Evolutionary conservation across 352 stramenopile species (phyloP).

Genomic region (Phytophthora sansomeana): DNA sequence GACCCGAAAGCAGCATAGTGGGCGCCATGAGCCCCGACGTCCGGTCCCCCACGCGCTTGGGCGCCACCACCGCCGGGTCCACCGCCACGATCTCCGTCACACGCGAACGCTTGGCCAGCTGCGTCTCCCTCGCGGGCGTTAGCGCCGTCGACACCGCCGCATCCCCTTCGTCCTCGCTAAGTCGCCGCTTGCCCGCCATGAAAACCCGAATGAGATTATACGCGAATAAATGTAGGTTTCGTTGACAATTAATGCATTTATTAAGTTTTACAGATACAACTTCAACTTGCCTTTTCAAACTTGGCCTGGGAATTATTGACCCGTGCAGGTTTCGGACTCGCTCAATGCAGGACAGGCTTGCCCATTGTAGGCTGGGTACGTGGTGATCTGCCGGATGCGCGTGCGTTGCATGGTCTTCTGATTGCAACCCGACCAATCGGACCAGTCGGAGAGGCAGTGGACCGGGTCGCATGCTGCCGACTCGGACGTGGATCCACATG

Average conservation of each 20-base stretch:
- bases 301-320: not conserved
- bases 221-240: not conserved
- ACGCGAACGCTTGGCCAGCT: constrained; percentile 71
- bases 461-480: constrained; percentile 44
- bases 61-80: constrained; percentile 63
- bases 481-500: constrained; percentile 40
- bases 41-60: constrained; percentile 60
- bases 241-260: too few species aligned
- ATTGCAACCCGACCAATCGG: constrained; percentile 58
- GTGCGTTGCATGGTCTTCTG: constrained; percentile 49
- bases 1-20: constrained; percentile 84
- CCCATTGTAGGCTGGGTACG: constrained; percentile 45
- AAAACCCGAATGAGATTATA: constrained; percentile 7
- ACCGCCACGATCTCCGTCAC: constrained; percentile 79
- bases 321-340: constrained; percentile 42
- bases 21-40: constrained; percentile 73
- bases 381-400: constrained; percentile 42
- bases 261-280: not conserved
- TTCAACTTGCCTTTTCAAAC: not conserved
- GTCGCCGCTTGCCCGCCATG: constrained; percentile 39
- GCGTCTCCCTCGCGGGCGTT: constrained; percentile 32
- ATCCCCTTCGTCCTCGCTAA: constrained; percentile 31
- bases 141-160: constrained; percentile 34
- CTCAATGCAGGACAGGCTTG: constrained; percentile 32
- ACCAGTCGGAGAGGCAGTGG: constrained; percentile 62